A percentile compares a stretch with the other conserved stretches of the same genome.
Conservation (phyloP, 495 filamentous ascomycete species). For the Talaromyces nanjingensis region DNA sequence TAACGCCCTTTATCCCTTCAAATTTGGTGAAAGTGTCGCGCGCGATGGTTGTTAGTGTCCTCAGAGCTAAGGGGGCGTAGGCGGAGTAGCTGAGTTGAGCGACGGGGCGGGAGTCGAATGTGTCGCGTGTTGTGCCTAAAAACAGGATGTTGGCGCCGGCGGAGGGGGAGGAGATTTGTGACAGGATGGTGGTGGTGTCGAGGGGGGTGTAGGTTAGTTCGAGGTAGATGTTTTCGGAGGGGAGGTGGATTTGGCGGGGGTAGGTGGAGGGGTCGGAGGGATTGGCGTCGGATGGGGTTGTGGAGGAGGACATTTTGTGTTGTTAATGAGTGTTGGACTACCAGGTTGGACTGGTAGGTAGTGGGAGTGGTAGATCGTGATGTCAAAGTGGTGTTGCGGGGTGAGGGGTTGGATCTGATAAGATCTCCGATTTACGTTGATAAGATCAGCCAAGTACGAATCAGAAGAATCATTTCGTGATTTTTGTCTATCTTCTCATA, state of each 20-base stretch:
- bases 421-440: neutral
- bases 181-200: conserved; percentile 49
- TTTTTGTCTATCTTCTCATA: neutral
- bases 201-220: conserved; percentile 56
- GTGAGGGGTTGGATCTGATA: neutral
- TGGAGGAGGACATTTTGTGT: neutral
- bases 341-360: too few species aligned
- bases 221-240: conserved; percentile 32
- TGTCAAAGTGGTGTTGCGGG: neutral
- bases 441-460: neutral
- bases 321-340: neutral
- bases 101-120: conserved; percentile 69
- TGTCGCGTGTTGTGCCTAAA: conserved; percentile 80
- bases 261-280: conserved; percentile 34
- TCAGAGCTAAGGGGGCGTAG: conserved; percentile 71
- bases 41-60: conserved; percentile 67
- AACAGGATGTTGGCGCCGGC: conserved; percentile 90
- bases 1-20: conserved; percentile 60
- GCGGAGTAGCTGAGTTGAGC: conserved; percentile 71
- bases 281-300: conserved; percentile 27
- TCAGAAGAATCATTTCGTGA: neutral
- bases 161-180: conserved; percentile 64
- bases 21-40: conserved; percentile 25
- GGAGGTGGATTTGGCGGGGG: conserved; percentile 26
- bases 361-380: neutral